Conservation (phyloP, 805 yeast genomes). For the Wickerhamomyces rabaulensis region DNA sequence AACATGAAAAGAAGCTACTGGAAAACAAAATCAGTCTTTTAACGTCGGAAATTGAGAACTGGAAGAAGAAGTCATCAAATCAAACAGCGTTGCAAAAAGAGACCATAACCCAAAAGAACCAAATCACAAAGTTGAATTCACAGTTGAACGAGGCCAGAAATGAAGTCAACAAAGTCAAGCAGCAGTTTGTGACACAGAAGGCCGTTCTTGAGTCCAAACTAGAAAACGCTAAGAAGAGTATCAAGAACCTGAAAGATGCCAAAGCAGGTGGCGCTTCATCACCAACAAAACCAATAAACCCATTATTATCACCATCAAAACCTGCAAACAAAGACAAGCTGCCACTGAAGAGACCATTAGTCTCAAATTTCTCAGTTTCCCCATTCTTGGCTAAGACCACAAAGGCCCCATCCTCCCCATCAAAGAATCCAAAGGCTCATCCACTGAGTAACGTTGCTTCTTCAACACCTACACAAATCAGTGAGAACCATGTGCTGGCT, state of each 20-base stretch:
- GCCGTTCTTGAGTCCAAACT: slow-evolving; percentile 31
- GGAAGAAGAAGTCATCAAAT: slow-evolving; percentile 20
- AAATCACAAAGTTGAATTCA: slow-evolving; percentile 27
- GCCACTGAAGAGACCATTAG: slow-evolving; percentile 10
- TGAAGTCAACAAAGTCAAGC: slow-evolving; percentile 26
- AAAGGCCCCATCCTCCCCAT: slow-evolving; percentile 6
- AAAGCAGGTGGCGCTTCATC: slow-evolving; percentile 1
- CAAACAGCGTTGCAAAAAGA: slow-evolving; percentile 22
- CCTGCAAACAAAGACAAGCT: slow-evolving; percentile 1
- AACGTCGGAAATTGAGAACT: slow-evolving; percentile 17
- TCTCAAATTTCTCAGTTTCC: slow-evolving; percentile 16
- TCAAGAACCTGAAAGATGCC: slow-evolving; percentile 22
- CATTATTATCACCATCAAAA: slow-evolving; percentile 13
- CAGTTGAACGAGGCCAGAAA: slow-evolving; percentile 26
- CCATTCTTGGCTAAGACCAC: slow-evolving; percentile 17
- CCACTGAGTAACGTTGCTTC: slow-evolving; percentile 4
- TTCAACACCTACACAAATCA: slow-evolving; percentile 13
- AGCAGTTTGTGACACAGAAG: slow-evolving; percentile 28
- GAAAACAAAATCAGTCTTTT: slow-evolving; percentile 17
- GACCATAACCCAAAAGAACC: slow-evolving; percentile 29
- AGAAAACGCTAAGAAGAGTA: slow-evolving; percentile 28
- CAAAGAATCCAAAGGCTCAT: slow-evolving; percentile 2
- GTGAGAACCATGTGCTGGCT: slow-evolving; percentile 13
- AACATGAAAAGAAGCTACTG: slow-evolving; percentile 19
- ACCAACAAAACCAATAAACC: slow-evolving; percentile 5